These are phyloP conservation scores for Populus hybrid DNA, from an alignment of 441 rosid species.

Conservation along the genomic window DNA sequence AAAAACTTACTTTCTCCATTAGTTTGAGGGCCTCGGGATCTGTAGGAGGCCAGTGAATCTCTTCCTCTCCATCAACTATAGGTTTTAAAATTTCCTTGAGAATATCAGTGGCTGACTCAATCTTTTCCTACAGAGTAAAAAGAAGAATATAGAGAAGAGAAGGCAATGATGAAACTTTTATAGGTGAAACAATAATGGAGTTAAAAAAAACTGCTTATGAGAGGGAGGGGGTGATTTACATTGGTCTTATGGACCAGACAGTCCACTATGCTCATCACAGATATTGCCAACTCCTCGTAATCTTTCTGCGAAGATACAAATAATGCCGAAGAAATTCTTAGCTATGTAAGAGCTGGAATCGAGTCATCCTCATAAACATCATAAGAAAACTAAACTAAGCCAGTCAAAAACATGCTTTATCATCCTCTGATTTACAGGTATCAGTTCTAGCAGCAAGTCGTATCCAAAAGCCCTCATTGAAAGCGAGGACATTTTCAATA, in stretches of 20 bases:
- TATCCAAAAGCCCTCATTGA: slow-evolving; percentile 83
- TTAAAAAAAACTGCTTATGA: background rate
- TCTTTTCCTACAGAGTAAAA: slow-evolving; percentile 61
- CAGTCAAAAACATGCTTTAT: slow-evolving; percentile 68
- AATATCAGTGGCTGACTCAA: slow-evolving; percentile 82
- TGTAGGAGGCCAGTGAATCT: slow-evolving; percentile 80
- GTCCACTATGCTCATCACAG: slow-evolving; percentile 89
- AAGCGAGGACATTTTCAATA: slow-evolving; percentile 82
- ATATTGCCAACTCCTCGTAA: slow-evolving; percentile 79
- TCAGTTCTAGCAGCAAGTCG: slow-evolving; percentile 86
- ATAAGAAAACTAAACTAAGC: slow-evolving; percentile 21
- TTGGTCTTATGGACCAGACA: slow-evolving; percentile 76
- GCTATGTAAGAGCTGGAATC: slow-evolving; percentile 8
- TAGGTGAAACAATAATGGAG: background rate
- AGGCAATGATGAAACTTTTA: background rate
- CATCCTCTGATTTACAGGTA: slow-evolving; percentile 88
- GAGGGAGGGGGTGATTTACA: slow-evolving; percentile 27
- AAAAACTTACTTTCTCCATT: slow-evolving; percentile 57
- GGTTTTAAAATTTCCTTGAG: slow-evolving; percentile 75
- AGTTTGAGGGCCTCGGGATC: slow-evolving; percentile 63
- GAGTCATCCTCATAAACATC: slow-evolving; percentile 5
- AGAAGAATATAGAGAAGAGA: background rate
- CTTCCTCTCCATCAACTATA: slow-evolving; percentile 61
- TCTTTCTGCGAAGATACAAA: slow-evolving; percentile 60
- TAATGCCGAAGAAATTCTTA: slow-evolving; percentile 7